These are phyloP conservation scores for Sclerotinia sclerotiorum DNA, from an alignment of 2,329 filamentous ascomycete genomes.

Conservation along the genomic window DNA sequence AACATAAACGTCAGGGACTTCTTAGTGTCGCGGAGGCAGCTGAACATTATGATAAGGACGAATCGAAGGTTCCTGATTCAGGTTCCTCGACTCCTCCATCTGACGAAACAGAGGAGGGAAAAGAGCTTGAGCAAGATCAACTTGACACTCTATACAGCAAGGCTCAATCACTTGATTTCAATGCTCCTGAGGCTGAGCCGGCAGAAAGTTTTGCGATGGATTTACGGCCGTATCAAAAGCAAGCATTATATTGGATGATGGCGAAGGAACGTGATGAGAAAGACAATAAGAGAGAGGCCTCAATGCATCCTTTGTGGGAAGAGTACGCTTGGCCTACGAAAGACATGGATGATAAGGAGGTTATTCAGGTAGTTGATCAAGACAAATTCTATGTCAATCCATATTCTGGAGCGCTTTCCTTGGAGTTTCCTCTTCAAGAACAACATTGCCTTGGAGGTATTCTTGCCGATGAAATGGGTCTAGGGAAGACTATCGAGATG, in stretches of 20 bases:
- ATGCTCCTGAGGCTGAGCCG: slow-evolving; percentile 83
- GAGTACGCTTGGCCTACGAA: slow-evolving; percentile 87
- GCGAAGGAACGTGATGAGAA: slow-evolving; percentile 83
- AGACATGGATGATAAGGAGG: slow-evolving; percentile 78
- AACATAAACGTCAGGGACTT: slow-evolving; percentile 78
- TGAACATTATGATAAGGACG: slow-evolving; percentile 68
- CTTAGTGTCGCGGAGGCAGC: slow-evolving; percentile 85
- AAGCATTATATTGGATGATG: slow-evolving; percentile 95
- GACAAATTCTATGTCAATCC: slow-evolving; percentile 90
- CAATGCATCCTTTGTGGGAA: slow-evolving; percentile 98
- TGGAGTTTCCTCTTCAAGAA: slow-evolving; percentile 90
- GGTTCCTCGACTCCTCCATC: slow-evolving; percentile 49
- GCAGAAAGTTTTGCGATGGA: slow-evolving; percentile 78
- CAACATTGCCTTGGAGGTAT: slow-evolving; percentile 94
- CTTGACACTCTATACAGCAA: slow-evolving; percentile 93
- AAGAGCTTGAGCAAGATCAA: slow-evolving; percentile 92
- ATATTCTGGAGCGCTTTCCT: slow-evolving; percentile 89
- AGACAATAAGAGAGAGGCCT: slow-evolving; percentile 64
- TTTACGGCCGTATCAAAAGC: slow-evolving; percentile 89
- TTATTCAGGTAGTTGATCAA: slow-evolving; percentile 65
- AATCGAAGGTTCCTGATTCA: slow-evolving; percentile 41
- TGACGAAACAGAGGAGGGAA: slow-evolving; percentile 72
- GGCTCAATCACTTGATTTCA: slow-evolving; percentile 94
- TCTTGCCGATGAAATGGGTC: slow-evolving; percentile 93
- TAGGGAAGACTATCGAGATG: slow-evolving; percentile 99